Conservation (phyloP, 75 land plant species). For the Isoetes taiwanensis region DNA sequence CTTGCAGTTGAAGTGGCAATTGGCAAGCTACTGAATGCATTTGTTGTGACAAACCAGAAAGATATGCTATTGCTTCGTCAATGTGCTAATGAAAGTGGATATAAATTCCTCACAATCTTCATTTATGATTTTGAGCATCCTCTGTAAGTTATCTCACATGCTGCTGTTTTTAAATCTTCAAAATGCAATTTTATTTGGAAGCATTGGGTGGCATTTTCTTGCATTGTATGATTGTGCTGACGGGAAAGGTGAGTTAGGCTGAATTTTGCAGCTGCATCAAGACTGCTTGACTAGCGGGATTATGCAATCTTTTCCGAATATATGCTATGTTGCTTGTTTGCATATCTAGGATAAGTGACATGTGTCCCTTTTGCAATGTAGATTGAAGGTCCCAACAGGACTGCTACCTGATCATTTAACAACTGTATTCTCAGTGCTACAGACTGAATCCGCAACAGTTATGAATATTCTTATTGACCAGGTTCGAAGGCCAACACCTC, state of each 20-base stretch:
- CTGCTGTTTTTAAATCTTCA: not conserved
- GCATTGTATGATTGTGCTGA: not conserved
- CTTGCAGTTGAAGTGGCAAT: slow-evolving; percentile 74
- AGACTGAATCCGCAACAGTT: slow-evolving; percentile 50
- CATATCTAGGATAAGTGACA: not conserved
- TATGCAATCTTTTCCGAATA: not conserved
- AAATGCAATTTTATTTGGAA: not conserved
- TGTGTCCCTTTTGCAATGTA: slow-evolving; percentile 11
- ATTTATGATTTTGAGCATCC: slow-evolving; percentile 75
- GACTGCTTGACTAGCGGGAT: not conserved
- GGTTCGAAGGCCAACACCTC: no score
- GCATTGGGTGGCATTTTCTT: not conserved
- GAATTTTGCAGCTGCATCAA: not conserved
- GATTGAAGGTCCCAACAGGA: slow-evolving; percentile 51
- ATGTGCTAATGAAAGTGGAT: slow-evolving; percentile 51
- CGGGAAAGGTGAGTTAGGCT: not conserved
- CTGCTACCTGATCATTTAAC: slow-evolving; percentile 71
- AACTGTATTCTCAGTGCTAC: slow-evolving; percentile 51
- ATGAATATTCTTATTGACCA: slow-evolving; percentile 75
- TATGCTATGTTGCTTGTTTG: not conserved
- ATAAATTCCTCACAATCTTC: slow-evolving; percentile 48
- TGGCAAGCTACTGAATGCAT: slow-evolving; percentile 78
- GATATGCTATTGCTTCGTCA: slow-evolving; percentile 56
- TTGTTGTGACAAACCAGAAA: slow-evolving; percentile 72
- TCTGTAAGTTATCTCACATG: slow-evolving; percentile 20